Conservation (phyloP, 2,329 filamentous ascomycete genomes). For the Leptographium procerum region DNA sequence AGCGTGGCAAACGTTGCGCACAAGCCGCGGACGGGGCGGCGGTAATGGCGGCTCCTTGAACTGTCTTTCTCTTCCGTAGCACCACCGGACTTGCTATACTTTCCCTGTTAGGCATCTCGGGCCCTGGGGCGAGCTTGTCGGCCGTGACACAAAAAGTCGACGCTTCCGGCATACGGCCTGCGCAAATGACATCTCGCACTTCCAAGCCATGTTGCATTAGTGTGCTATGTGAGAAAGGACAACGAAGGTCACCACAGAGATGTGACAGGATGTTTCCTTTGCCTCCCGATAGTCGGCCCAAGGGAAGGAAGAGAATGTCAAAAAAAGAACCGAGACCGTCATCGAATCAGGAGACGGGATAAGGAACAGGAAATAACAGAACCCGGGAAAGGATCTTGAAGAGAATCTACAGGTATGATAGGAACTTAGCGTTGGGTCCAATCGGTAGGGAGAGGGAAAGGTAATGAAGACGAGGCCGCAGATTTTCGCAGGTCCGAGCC, state of each 20-base stretch:
- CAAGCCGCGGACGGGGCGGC: background rate
- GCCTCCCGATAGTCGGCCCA: background rate
- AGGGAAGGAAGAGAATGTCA: background rate
- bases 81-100: background rate
- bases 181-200: background rate
- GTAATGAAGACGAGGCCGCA: background rate
- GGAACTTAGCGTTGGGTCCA: background rate
- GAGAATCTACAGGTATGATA: background rate
- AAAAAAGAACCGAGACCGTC: background rate
- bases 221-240: background rate
- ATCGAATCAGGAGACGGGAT: background rate
- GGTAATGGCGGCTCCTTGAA: background rate
- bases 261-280: background rate
- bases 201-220: background rate
- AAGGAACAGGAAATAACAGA: background rate
- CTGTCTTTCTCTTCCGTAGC: background rate
- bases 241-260: background rate
- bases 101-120: background rate
- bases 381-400: background rate
- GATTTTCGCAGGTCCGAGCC: background rate
- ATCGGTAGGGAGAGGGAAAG: background rate
- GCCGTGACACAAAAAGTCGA: background rate
- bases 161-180: background rate
- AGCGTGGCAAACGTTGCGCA: background rate
- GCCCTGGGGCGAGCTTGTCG: background rate